These are phyloP conservation scores for Luffa aegyptiaca DNA, from an alignment of 306 rosid species.

Conservation along the genomic window DNA sequence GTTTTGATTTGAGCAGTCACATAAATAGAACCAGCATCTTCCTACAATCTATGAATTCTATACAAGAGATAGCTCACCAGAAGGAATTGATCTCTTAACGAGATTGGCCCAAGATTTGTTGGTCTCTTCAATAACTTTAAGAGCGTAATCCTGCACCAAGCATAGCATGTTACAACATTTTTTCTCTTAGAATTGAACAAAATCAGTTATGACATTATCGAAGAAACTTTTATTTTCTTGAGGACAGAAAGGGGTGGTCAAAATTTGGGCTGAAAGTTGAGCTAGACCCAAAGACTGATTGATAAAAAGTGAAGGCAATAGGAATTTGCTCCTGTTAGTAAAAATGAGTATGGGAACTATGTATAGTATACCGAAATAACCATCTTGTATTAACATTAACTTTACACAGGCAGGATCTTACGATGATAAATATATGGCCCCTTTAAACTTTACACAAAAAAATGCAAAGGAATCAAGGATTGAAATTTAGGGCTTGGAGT, in stretches of 20 bases:
- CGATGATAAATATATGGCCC: background rate
- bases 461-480: background rate
- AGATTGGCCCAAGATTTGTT: slow-evolving; percentile 72
- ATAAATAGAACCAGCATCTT: background rate
- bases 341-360: too few species aligned
- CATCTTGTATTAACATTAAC: background rate
- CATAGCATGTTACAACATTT: background rate
- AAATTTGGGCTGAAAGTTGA: background rate
- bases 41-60: background rate
- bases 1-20: background rate
- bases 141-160: slow-evolving; percentile 10
- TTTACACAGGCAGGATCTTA: background rate
- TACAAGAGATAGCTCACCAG: slow-evolving; percentile 40
- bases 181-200: background rate
- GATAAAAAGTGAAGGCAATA: background rate
- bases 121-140: slow-evolving; percentile 65
- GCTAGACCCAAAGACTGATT: background rate
- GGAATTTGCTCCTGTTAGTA: background rate
- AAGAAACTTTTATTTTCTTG: background rate
- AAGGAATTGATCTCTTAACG: slow-evolving; percentile 66
- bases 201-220: background rate
- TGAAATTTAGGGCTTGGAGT: background rate
- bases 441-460: background rate
- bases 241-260: background rate
- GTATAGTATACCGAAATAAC: background rate